A percentile compares a stretch with the other conserved stretches of the same genome.
Evolutionary conservation across 2,329 filamentous ascomycete genomes (phyloP).

Genomic region (Paradendryphiella salina): DNA sequence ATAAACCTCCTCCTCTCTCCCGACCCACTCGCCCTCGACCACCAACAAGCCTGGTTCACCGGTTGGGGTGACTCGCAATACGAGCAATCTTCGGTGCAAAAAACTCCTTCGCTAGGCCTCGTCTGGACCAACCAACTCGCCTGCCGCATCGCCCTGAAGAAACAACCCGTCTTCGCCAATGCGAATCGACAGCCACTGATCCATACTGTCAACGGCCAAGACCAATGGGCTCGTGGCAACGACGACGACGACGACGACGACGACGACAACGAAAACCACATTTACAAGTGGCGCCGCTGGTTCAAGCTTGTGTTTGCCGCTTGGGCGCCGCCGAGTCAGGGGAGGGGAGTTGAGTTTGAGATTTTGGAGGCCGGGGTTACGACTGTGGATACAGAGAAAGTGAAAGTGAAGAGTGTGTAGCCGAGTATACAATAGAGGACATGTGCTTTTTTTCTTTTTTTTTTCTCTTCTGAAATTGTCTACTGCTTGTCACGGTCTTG

Average conservation of each 20-base stretch:
- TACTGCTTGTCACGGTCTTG: too few species aligned
- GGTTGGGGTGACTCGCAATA: constrained; percentile 77
- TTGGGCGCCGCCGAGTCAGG: constrained; percentile 63
- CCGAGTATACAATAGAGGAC: too few species aligned
- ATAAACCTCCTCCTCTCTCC: constrained; percentile 43
- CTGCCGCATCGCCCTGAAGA: constrained; percentile 78
- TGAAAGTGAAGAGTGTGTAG: not conserved
- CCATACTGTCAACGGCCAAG: constrained; percentile 42
- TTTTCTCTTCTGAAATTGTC: not conserved
- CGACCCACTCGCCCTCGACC: constrained; percentile 72
- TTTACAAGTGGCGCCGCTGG: constrained; percentile 69
- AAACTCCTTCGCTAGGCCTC: constrained; percentile 84
- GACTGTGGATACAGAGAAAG: constrained; percentile 21
- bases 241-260: constrained; percentile 31
- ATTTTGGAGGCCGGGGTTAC: constrained; percentile 52
- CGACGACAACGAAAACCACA: constrained; percentile 39
- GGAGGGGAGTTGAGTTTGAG: constrained; percentile 69
- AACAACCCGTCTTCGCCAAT: constrained; percentile 59
- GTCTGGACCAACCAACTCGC: constrained; percentile 91
- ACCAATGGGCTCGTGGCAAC: constrained; percentile 41
- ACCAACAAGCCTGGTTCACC: constrained; percentile 93
- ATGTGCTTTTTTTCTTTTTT: not conserved
- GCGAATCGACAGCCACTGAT: constrained; percentile 10
- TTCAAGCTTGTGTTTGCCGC: constrained; percentile 90
- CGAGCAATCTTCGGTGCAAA: constrained; percentile 52